phyloP scores from a whole-genome alignment of 2,329 filamentous ascomycete genomes.

The Bimuria novae-zelandiae region DNA sequence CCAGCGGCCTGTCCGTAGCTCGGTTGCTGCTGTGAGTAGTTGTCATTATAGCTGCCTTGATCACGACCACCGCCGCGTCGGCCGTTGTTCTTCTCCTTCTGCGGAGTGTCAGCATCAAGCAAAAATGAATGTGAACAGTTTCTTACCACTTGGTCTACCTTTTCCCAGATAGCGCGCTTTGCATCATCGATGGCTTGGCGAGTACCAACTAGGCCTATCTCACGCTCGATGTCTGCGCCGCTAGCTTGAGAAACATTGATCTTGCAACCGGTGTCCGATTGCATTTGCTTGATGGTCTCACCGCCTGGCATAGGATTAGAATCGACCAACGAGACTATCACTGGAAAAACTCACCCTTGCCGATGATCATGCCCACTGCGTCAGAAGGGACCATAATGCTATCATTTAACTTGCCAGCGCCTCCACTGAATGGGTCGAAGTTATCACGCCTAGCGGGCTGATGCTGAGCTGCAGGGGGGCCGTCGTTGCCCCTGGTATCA shows the following conservation, averaged over 20 bases:
- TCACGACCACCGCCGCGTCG: constrained; percentile 43
- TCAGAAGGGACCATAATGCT: constrained; percentile 86
- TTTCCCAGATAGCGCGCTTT: constrained; percentile 85
- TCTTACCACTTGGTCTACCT: constrained; percentile 86
- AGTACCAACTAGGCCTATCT: constrained; percentile 83
- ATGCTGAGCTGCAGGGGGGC: constrained; percentile 31
- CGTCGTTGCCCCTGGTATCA: constrained; percentile 65
- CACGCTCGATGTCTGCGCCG: constrained; percentile 78
- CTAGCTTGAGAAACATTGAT: constrained; percentile 89
- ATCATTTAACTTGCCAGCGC: constrained; percentile 70
- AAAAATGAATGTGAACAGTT: background rate
- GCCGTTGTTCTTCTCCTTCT: constrained; percentile 55
- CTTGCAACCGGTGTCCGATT: constrained; percentile 84
- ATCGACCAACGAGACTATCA: background rate
- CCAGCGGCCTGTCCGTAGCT: constrained; percentile 44
- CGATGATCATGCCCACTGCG: constrained; percentile 94
- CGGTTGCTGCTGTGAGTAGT: constrained; percentile 54
- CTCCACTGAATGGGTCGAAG: constrained; percentile 50
- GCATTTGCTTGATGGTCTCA: constrained; percentile 94
- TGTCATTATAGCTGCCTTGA: constrained; percentile 44
- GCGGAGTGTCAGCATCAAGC: constrained; percentile 22
- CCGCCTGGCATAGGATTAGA: constrained; percentile 58
- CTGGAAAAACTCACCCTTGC: constrained; percentile 63
- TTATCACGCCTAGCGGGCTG: constrained; percentile 41
- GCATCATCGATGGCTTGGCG: constrained; percentile 78